Conservation (phyloP, 345 rosid species). For the Kandelia obovata region DNA sequence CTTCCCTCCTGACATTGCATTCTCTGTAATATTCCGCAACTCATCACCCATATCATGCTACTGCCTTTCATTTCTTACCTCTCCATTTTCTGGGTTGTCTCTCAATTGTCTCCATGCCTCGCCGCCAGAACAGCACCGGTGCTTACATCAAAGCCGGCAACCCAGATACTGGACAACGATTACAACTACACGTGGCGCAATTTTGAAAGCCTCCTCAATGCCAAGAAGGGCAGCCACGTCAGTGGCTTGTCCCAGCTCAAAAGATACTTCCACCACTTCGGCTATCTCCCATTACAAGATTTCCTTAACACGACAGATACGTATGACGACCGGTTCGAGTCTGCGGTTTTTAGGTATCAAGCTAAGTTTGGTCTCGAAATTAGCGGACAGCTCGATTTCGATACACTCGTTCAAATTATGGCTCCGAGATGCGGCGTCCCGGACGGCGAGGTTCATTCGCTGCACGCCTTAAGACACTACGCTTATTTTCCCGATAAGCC, state of each 20-base stretch:
- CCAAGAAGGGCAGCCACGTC: slow-evolving; percentile 19
- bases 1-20: slow-evolving; percentile 17
- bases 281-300: slow-evolving; percentile 34
- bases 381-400: slow-evolving; percentile 52
- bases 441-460: slow-evolving; percentile 27
- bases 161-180: background rate
- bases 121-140: slow-evolving; percentile 32
- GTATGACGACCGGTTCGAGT: slow-evolving; percentile 29
- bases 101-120: background rate
- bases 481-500: slow-evolving; percentile 63
- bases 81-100: too few species aligned
- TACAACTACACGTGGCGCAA: slow-evolving; percentile 16
- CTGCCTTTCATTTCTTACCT: background rate
- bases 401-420: slow-evolving; percentile 38
- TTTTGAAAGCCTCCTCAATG: slow-evolving; percentile 17
- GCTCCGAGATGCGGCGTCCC: slow-evolving; percentile 61
- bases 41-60: background rate
- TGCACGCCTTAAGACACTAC: slow-evolving; percentile 35
- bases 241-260: slow-evolving; percentile 41
- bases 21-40: too few species aligned
- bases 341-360: slow-evolving; percentile 45
- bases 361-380: slow-evolving; percentile 44
- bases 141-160: slow-evolving; percentile 8
- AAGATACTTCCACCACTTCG: slow-evolving; percentile 48
- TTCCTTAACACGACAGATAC: slow-evolving; percentile 15